phyloP scores from a whole-genome alignment of 73 alveolate genomes.

The Paraurostyla sp. region DNA sequence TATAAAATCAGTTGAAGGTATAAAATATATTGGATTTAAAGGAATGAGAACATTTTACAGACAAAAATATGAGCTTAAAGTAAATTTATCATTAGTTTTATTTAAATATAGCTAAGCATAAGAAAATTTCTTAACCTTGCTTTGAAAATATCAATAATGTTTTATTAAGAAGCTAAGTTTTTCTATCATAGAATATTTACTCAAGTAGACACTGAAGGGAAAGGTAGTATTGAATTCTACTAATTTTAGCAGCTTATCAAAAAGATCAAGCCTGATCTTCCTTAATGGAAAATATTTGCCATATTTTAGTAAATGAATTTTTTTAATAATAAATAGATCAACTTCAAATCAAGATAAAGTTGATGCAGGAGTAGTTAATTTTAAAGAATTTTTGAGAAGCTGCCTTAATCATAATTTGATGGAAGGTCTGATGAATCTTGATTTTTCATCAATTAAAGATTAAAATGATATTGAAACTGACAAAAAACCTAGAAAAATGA shows the following conservation, averaged over 20 bases:
- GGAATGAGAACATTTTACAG: slow-evolving; percentile 49
- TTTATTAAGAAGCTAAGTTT: slow-evolving; percentile 31
- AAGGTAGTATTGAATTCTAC: slow-evolving; percentile 22
- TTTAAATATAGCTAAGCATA: background rate
- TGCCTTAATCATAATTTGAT: slow-evolving; percentile 23
- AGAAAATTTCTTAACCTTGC: slow-evolving; percentile 32
- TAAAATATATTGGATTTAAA: slow-evolving; percentile 5
- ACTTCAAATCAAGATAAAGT: slow-evolving; percentile 16
- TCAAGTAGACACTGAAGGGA: slow-evolving; percentile 28
- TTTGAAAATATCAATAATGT: slow-evolving; percentile 24
- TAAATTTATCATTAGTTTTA: background rate
- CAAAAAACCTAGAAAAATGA: too few species aligned
- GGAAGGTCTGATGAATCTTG: slow-evolving; percentile 54
- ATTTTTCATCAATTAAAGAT: slow-evolving; percentile 15
- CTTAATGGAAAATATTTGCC: slow-evolving; percentile 46
- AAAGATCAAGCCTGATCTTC: slow-evolving; percentile 37
- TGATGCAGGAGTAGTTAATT: slow-evolving; percentile 8
- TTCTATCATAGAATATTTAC: slow-evolving; percentile 7
- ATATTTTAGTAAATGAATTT: background rate
- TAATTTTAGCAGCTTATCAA: slow-evolving; percentile 7
- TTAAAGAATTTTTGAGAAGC: slow-evolving; percentile 6
- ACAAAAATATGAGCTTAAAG: slow-evolving; percentile 38
- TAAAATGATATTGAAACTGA: background rate
- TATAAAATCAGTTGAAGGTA: slow-evolving; percentile 21
- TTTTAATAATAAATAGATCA: background rate